Base-by-base conservation (phyloP, 345 rosid species). In the Rhodomyrtus tomentosa region DNA sequence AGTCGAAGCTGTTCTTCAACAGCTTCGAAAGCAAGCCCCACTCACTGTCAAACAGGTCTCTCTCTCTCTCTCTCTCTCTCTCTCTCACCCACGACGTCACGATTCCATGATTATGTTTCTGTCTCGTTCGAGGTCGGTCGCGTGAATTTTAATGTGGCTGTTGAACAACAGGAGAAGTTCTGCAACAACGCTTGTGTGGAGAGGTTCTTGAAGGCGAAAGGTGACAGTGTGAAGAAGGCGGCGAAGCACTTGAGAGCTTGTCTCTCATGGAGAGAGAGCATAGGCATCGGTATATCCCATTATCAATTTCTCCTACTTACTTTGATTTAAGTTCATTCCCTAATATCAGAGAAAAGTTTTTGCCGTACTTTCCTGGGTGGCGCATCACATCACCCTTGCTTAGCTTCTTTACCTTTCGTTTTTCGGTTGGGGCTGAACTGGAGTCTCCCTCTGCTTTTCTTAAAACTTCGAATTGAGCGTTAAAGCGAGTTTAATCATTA, bases 221-320 rank as follows among this genome's bases (percentile, higher is more conserved):
- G 98, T 59, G 96, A 93, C 20, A 93, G 87, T 62, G 96, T 94
- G 76, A 97, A 94, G 92, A 97, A 94, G 90, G 93, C 99, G 74
- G 92, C 96, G 7, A 97, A 95, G 88, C 92, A 91, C 84, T 90
- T 97, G 50, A 86, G 93, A 68, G 90, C 98, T 29, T 95, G 96
- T 86, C 98, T 97, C 88, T 91, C 96, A 32, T 97, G 99, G 99
- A 95, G 98, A 89, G 94, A 93, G 81, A 89, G 86, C 82, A 83
- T 95, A 29, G 94, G 93, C 86, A 92, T 86, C 45, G 99, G 99
- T 96, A 88, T 49, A 76, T 51, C 18, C 11, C 24, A 29, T 50
- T 5, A 10, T 21, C 13, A 50, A 4, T 22, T 53, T 74, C 52
- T 68, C 58, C 40, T 82, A 50, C 20, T 27, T 72, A 20, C n/a